phyloP scores from a whole-genome alignment of 208 protist genomes.

The Jaenimonas drosophilae region DNA sequence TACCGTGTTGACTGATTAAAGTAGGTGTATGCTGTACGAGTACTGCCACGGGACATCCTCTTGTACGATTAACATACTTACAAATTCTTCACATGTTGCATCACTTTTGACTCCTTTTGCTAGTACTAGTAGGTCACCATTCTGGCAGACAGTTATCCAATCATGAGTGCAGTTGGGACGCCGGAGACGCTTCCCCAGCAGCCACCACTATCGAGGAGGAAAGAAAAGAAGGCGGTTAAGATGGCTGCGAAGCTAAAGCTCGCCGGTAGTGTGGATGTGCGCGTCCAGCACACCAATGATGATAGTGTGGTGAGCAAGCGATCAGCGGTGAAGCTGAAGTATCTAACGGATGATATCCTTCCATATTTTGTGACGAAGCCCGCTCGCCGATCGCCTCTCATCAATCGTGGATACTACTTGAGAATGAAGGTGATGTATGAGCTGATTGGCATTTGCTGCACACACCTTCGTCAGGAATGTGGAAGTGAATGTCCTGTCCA shows the following conservation, averaged over 20 bases:
- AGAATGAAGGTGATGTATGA: constrained; percentile 79
- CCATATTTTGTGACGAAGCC: constrained; percentile 76
- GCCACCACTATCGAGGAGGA: constrained; percentile 26
- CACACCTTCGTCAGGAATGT: constrained; percentile 4
- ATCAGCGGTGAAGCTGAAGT: constrained; percentile 61
- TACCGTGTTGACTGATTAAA: too few relatives aligned
- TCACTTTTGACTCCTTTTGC: too few relatives aligned
- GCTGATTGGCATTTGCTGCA: constrained; percentile 32
- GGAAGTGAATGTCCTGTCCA: constrained; percentile 25
- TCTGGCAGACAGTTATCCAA: too few relatives aligned
- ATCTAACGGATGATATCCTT: constrained; percentile 71
- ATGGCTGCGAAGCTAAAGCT: constrained; percentile 33
- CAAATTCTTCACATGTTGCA: too few relatives aligned
- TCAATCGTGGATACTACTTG: constrained; percentile 87
- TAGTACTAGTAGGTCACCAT: too few relatives aligned
- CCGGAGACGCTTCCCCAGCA: too few relatives aligned
- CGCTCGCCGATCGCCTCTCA: constrained; percentile 69
- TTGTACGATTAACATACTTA: too few relatives aligned
- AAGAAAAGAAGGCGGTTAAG: constrained; percentile 42
- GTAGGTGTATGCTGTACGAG: too few relatives aligned
- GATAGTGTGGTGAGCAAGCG: constrained; percentile 88
- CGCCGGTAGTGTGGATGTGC: constrained; percentile 40
- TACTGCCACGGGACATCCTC: too few relatives aligned
- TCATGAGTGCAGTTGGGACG: too few relatives aligned
- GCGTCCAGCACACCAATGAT: constrained; percentile 88